Conservation (phyloP, 2,329 filamentous ascomycete genomes). For the Colletotrichum sp. region DNA sequence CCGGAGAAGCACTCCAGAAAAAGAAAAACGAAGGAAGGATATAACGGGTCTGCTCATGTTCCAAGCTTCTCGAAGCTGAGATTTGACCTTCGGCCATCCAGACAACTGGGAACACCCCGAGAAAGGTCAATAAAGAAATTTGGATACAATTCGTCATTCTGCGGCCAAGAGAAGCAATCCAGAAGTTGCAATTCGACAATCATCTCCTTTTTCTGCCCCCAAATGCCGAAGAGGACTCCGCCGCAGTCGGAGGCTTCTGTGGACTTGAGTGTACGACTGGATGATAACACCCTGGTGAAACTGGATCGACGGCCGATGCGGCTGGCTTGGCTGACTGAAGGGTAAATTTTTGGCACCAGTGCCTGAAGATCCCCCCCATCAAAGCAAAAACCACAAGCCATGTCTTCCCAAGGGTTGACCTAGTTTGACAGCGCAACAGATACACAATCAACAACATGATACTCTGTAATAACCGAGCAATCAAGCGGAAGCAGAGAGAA, state of each 20-base stretch:
- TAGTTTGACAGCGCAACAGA: background rate
- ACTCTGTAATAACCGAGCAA: background rate
- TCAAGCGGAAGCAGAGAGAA: background rate
- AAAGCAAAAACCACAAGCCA: background rate
- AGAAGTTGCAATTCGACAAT: background rate
- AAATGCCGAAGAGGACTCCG: background rate
- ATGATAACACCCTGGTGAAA: background rate
- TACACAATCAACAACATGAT: background rate
- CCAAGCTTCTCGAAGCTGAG: slow-evolving; percentile 8
- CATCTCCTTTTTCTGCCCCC: background rate
- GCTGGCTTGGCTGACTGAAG: background rate
- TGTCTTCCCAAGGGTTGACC: background rate
- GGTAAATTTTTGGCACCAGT: background rate
- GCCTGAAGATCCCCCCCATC: background rate
- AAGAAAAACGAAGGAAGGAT: slow-evolving; percentile 1
- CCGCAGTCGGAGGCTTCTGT: background rate
- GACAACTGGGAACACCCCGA: background rate
- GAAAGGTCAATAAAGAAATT: background rate
- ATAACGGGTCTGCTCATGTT: background rate
- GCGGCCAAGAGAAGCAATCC: background rate
- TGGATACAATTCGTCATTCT: background rate
- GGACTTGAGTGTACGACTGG: background rate
- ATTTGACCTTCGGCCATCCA: background rate
- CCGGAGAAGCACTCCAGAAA: background rate
- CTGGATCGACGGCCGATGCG: background rate